Percentiles rank a stretch among this genome's conserved stretches.
Evolutionary conservation across 2,329 filamentous ascomycete species (phyloP).

Genomic region (Nigrograna mackinnonii): DNA sequence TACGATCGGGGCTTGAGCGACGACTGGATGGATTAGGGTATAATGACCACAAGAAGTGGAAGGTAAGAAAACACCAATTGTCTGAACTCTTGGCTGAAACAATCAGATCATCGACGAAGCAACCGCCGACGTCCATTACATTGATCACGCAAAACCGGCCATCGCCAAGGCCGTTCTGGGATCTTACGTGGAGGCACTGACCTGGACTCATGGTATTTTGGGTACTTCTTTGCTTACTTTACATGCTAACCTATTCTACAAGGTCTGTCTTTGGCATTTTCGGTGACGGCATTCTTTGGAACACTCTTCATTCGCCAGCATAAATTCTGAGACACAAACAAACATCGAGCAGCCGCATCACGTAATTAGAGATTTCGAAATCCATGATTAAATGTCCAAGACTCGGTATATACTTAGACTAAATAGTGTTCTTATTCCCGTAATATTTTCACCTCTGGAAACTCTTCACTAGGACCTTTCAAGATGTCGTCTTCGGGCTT

Average conservation of each 20-base stretch:
- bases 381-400: too few relatives aligned
- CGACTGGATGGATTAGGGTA: slow-evolving; percentile 15
- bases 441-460: slow-evolving; percentile 16
- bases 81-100: too few relatives aligned
- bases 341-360: too few relatives aligned
- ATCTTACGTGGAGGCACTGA: slow-evolving; percentile 25
- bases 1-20: slow-evolving; percentile 17
- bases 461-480: slow-evolving; percentile 6
- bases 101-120: slow-evolving; percentile 22
- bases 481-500: slow-evolving; percentile 11
- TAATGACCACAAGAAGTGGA: background rate
- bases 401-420: too few relatives aligned
- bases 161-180: slow-evolving; percentile 15
- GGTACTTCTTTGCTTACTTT: background rate
- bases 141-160: slow-evolving; percentile 14
- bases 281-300: slow-evolving; percentile 18
- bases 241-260: slow-evolving; percentile 3
- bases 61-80: too few relatives aligned
- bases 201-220: slow-evolving; percentile 24
- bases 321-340: slow-evolving; percentile 19
- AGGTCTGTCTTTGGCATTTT: slow-evolving; percentile 21
- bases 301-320: slow-evolving; percentile 22
- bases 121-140: slow-evolving; percentile 21
- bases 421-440: too few relatives aligned
- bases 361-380: too few relatives aligned